Conservation (phyloP, 805 yeast genomes). For the Starmerella lactis-condensi region DNA sequence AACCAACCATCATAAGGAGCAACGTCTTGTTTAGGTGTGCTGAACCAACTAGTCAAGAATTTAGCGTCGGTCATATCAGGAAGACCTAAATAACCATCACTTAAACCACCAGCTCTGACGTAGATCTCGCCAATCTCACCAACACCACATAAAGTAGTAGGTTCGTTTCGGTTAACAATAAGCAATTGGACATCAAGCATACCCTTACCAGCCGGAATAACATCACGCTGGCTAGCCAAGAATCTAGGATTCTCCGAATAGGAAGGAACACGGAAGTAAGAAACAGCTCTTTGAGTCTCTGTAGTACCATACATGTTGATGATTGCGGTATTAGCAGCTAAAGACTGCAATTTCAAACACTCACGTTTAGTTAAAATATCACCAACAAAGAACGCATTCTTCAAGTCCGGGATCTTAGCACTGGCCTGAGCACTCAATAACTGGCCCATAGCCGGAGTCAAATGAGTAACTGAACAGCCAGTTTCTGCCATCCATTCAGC, state of each 20-base stretch:
- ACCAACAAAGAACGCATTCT: slow-evolving; percentile 96
- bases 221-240: slow-evolving; percentile 71
- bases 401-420: slow-evolving; percentile 64
- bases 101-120: slow-evolving; percentile 94
- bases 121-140: slow-evolving; percentile 98
- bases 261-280: slow-evolving; percentile 75
- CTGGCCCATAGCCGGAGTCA: slow-evolving; percentile 99
- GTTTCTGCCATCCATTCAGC: slow-evolving; percentile 94
- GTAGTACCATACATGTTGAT: slow-evolving; percentile 99
- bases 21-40: slow-evolving; percentile 28
- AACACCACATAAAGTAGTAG: slow-evolving; percentile 83
- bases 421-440: slow-evolving; percentile 86
- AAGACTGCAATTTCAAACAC: slow-evolving; percentile 75
- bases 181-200: slow-evolving; percentile 88
- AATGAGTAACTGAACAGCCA: slow-evolving; percentile 87
- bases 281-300: slow-evolving; percentile 96
- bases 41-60: slow-evolving; percentile 83
- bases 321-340: slow-evolving; percentile 75
- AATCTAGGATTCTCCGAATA: slow-evolving; percentile 49
- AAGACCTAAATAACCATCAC: slow-evolving; percentile 85
- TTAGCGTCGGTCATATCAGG: slow-evolving; percentile 79
- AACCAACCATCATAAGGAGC: slow-evolving; percentile 42
- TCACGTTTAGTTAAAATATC: slow-evolving; percentile 95
- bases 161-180: slow-evolving; percentile 80
- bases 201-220: slow-evolving; percentile 97